Evolutionary conservation across 2,329 filamentous ascomycete genomes (phyloP), one percentile per base, ranked within the genome.

Genomic region (Eutypa lata): DNA sequence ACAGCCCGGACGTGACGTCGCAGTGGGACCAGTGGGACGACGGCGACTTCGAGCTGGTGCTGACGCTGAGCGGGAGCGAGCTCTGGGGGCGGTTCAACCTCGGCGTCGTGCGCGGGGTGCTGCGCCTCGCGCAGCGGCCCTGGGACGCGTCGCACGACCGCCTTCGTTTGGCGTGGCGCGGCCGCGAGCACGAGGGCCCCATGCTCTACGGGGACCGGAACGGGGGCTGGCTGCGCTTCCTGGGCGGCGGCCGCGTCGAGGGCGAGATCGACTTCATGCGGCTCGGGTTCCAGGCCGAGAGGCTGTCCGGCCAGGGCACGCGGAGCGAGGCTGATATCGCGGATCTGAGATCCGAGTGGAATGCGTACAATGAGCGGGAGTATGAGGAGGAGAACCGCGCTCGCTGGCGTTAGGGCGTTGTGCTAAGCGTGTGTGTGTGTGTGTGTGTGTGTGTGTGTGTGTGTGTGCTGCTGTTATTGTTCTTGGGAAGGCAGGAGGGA

Each of bases 11-110:
- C 3, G 63, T 71, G 2, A 48, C 57, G 8, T 26, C 26, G 0
- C 24, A 70, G 28, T 72, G 67, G 67, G 50, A 57, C 2, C 6
- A 38, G 35, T 38, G 35, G 35, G 44, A 61, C 19, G 47, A 57
- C 5, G 48, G 56, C 1, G 63, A 71, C 22, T 65, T 73, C 21
- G 57, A 57, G 2, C 58, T 76, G 10, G 64, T 73, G 40, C 62
- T 76, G 16, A 73, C 73, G 2, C 67, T 76, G 1, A 65, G 64
- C 16, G 71, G 71, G 13, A 63, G 61, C 5, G 69, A 56, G 14
- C 59, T 80, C 7, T 81, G 78, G 77, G 76, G 73, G 0, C 61
- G 57, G 1, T 80, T 81, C 56, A 66, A 74, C 43, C 65, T 78
- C 4, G 73, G 72, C 1, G 51, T 72, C 7, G 66, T 76, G 37